phyloP scores from a whole-genome alignment of 495 filamentous ascomycete species.

The Aspergillus indologenus region DNA sequence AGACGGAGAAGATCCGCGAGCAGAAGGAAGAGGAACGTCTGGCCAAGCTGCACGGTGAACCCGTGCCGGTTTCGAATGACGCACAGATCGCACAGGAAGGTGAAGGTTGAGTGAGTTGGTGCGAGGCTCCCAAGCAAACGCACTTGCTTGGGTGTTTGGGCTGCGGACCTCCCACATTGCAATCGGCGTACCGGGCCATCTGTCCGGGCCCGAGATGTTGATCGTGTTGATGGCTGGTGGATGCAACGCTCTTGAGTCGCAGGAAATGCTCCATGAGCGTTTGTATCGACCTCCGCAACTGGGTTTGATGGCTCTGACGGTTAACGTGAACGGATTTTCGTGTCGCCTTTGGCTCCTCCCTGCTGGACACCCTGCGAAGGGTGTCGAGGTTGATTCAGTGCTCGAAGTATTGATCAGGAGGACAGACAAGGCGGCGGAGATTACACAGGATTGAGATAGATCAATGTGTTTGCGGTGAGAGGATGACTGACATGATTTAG shows the following conservation, averaged over 20 bases:
- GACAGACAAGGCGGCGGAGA: slow-evolving; percentile 8
- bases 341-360: slow-evolving; percentile 21
- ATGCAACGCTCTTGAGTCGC: slow-evolving; percentile 14
- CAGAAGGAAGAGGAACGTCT: slow-evolving; percentile 46
- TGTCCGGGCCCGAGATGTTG: slow-evolving; percentile 25
- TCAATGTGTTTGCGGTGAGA: slow-evolving; percentile 2
- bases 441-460: slow-evolving; percentile 23
- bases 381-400: slow-evolving; percentile 12
- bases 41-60: slow-evolving; percentile 31
- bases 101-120: slow-evolving; percentile 29
- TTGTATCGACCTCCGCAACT: slow-evolving; percentile 19
- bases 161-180: slow-evolving; percentile 26
- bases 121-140: slow-evolving; percentile 21
- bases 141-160: slow-evolving; percentile 32
- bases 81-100: slow-evolving; percentile 26
- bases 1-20: slow-evolving; percentile 61
- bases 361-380: slow-evolving; percentile 9
- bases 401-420: slow-evolving; percentile 15
- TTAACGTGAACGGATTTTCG: slow-evolving; percentile 20
- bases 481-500: slow-evolving; percentile 5
- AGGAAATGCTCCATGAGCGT: slow-evolving; percentile 4
- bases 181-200: slow-evolving; percentile 23
- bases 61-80: slow-evolving; percentile 23
- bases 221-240: slow-evolving; percentile 25
- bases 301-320: slow-evolving; percentile 20